Evolutionary conservation across 2,329 filamentous ascomycete genomes (phyloP).

Genomic region (Sclerotinia borealis): DNA sequence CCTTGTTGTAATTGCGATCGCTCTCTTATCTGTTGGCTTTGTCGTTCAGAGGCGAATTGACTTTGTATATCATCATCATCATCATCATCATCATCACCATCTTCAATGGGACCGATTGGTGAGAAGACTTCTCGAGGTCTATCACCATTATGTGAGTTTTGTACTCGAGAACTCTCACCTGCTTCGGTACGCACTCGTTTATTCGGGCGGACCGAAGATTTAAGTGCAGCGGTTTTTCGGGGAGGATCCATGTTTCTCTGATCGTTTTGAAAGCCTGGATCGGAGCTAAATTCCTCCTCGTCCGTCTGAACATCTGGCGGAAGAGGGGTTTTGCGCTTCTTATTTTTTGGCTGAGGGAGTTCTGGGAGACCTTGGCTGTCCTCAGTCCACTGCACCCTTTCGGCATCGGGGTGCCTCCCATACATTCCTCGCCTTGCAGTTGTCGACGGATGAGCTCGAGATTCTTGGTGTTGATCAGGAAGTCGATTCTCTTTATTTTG

Average conservation of each 20-base stretch:
- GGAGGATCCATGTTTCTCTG: slow-evolving; percentile 16
- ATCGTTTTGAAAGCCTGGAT: slow-evolving; percentile 25
- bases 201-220: no score
- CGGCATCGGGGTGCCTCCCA: background rate
- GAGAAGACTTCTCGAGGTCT: background rate
- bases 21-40: background rate
- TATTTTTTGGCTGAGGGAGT: background rate
- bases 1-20: background rate
- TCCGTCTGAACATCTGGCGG: background rate
- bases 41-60: background rate
- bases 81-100: background rate
- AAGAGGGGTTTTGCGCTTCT: background rate
- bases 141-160: background rate
- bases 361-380: slow-evolving; percentile 2
- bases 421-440: background rate
- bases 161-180: background rate
- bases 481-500: slow-evolving; percentile 31
- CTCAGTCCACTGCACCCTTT: background rate
- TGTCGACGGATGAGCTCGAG: background rate
- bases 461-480: background rate
- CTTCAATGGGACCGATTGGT: background rate
- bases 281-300: slow-evolving; percentile 14
- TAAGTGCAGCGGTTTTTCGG: slow-evolving; percentile 13
- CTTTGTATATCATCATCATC: background rate
- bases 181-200: background rate